Evolutionary conservation across 1,139 yeast species (phyloP).

Genomic region (Scheffersomyces cryptocercus): DNA sequence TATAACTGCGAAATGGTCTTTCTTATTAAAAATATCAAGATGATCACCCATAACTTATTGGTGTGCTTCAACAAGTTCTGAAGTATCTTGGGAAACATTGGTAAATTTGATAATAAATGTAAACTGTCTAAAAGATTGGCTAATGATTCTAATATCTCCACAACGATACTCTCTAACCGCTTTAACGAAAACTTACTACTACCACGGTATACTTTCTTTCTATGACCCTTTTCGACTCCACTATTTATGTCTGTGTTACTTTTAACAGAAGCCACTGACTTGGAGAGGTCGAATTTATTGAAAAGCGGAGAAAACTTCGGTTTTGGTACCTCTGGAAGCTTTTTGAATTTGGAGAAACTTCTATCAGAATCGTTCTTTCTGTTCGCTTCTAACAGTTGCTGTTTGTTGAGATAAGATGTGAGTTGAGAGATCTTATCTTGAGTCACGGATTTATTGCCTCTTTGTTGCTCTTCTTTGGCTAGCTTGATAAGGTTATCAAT

Average conservation of each 20-base stretch:
- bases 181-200: slow-evolving; percentile 21
- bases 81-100: slow-evolving; percentile 43
- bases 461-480: slow-evolving; percentile 21
- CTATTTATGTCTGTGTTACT: slow-evolving; percentile 1
- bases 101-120: slow-evolving; percentile 42
- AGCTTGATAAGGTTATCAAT: slow-evolving; percentile 19
- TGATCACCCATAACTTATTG: slow-evolving; percentile 47
- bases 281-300: slow-evolving; percentile 14
- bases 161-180: slow-evolving; percentile 30
- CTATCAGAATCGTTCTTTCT: slow-evolving; percentile 4
- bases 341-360: slow-evolving; percentile 4
- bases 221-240: neutral
- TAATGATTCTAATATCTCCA: slow-evolving; percentile 35
- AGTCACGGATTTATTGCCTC: slow-evolving; percentile 24
- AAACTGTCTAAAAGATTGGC: slow-evolving; percentile 47
- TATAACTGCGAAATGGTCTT: slow-evolving; percentile 46
- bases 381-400: slow-evolving; percentile 8
- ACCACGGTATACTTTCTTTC: slow-evolving; percentile 1
- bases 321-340: slow-evolving; percentile 13
- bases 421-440: slow-evolving; percentile 20
- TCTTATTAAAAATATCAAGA: slow-evolving; percentile 42
- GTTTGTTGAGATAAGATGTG: neutral
- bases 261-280: slow-evolving; percentile 5
- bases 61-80: slow-evolving; percentile 40
- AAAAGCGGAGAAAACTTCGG: slow-evolving; percentile 20